Conservation (phyloP, 192 early-diverging fungal genomes). For the Bifiguratus adelaidae region DNA sequence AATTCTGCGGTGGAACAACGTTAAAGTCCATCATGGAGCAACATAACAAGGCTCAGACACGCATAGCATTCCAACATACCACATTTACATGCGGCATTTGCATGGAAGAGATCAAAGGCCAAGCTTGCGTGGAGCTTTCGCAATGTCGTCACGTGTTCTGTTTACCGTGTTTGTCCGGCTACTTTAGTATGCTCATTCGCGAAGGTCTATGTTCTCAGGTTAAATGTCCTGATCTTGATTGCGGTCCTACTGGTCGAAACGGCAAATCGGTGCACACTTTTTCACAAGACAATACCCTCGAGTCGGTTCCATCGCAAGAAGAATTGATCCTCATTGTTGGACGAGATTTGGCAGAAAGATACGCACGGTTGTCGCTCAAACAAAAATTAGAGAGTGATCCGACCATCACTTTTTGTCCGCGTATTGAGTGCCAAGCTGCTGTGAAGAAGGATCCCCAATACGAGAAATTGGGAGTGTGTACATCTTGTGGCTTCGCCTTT, state of each 20-base stretch:
- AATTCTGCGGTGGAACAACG: neutral
- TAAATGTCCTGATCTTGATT: conserved; percentile 16
- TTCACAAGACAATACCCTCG: neutral
- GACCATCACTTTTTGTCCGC: conserved; percentile 11
- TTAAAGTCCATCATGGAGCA: conserved; percentile 3
- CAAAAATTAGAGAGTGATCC: conserved; percentile 13
- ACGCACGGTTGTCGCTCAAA: conserved; percentile 6
- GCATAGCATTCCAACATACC: conserved; percentile 2
- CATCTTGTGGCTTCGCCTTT: conserved; percentile 16
- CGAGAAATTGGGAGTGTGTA: conserved; percentile 13
- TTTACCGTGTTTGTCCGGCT: conserved; percentile 8
- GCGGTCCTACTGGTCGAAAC: neutral
- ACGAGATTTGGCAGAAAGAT: conserved; percentile 9
- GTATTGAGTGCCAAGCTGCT: conserved; percentile 8
- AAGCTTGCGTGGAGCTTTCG: conserved; percentile 5
- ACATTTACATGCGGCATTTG: conserved; percentile 16
- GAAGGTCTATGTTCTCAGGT: conserved; percentile 15
- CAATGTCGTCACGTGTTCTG: conserved; percentile 18
- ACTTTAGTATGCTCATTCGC: conserved; percentile 16
- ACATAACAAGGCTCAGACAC: conserved; percentile 3
- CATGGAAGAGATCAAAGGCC: conserved; percentile 15
- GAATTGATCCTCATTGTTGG: conserved; percentile 11
- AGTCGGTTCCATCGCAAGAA: conserved; percentile 1
- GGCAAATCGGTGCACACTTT: neutral
- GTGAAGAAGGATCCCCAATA: conserved; percentile 10